A percentile compares a stretch with the other conserved stretches of the same genome.
Evolutionary conservation across 768 basidiomycete species (phyloP).

Genomic region (Tricholoma flavovirens): DNA sequence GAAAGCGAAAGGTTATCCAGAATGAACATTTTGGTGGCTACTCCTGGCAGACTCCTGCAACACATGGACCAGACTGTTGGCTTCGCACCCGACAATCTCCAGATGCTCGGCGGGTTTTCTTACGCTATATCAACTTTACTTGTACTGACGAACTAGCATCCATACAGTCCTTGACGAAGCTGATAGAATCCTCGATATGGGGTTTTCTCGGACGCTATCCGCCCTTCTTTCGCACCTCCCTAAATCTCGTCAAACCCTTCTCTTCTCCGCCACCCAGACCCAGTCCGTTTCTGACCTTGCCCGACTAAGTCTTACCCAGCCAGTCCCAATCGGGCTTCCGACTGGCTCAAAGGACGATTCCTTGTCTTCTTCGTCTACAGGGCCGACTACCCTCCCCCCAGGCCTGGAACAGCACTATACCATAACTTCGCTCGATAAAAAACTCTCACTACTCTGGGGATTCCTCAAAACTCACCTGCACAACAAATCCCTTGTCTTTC

Average conservation of each 20-base stretch:
- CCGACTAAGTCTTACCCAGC: slow-evolving; percentile 81
- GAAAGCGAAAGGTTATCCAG: slow-evolving; percentile 81
- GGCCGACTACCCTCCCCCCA: slow-evolving; percentile 52
- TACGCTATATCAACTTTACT: neutral
- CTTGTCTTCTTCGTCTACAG: neutral
- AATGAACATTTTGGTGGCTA: slow-evolving; percentile 99
- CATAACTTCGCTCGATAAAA: slow-evolving; percentile 75
- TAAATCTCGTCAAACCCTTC: slow-evolving; percentile 85
- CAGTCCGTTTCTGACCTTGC: slow-evolving; percentile 85
- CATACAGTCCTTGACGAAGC: slow-evolving; percentile 88
- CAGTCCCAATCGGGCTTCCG: slow-evolving; percentile 65
- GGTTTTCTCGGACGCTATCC: slow-evolving; percentile 82
- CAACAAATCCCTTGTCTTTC: slow-evolving; percentile 87
- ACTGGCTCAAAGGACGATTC: slow-evolving; percentile 31
- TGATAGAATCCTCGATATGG: slow-evolving; percentile 95
- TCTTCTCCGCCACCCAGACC: slow-evolving; percentile 97
- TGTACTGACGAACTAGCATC: slow-evolving; percentile 2
- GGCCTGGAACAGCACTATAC: slow-evolving; percentile 87
- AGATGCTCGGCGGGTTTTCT: slow-evolving; percentile 77
- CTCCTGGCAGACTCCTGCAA: slow-evolving; percentile 89
- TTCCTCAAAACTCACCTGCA: slow-evolving; percentile 94
- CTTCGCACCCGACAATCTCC: slow-evolving; percentile 88
- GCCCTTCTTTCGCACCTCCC: slow-evolving; percentile 92
- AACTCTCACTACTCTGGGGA: slow-evolving; percentile 87
- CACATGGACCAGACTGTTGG: slow-evolving; percentile 99